phyloP scores from a whole-genome alignment of 139 green algal genomes.

The Coelastrella sp. region DNA sequence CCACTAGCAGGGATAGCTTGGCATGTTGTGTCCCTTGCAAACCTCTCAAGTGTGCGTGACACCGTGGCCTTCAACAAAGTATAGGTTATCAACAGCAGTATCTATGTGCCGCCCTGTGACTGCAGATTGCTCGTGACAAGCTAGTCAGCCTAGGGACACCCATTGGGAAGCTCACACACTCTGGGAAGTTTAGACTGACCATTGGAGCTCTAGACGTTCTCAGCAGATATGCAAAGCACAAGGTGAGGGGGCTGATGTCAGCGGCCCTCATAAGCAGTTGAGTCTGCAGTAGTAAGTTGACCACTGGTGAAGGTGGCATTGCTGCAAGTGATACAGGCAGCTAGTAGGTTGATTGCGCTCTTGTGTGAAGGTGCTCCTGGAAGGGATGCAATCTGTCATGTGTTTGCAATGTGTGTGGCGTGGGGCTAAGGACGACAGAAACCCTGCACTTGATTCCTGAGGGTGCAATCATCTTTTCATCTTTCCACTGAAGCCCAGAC shows the following conservation, averaged over 20 bases:
- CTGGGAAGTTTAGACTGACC: slow-evolving; percentile 95
- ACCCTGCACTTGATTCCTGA: slow-evolving; percentile 35
- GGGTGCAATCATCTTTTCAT: slow-evolving; percentile 63
- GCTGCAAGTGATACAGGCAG: not conserved
- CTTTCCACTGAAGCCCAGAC: slow-evolving; percentile 60
- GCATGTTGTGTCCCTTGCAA: too few relatives aligned
- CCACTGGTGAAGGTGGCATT: not conserved
- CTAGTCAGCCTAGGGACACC: slow-evolving; percentile 92
- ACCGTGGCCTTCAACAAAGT: too few relatives aligned
- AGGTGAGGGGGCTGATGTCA: slow-evolving; percentile 71
- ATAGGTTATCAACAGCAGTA: not conserved
- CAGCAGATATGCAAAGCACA: slow-evolving; percentile 94
- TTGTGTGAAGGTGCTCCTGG: too few relatives aligned
- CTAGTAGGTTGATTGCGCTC: too few relatives aligned
- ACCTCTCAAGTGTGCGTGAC: too few relatives aligned
- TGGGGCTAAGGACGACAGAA: slow-evolving; percentile 30
- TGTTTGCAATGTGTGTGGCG: too few relatives aligned
- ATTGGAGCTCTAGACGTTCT: slow-evolving; percentile 95
- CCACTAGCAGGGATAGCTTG: too few relatives aligned
- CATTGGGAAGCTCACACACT: slow-evolving; percentile 98
- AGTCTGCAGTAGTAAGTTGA: not conserved
- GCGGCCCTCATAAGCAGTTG: not conserved
- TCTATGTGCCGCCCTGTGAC: not conserved
- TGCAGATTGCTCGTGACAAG: slow-evolving; percentile 91
- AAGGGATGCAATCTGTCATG: too few relatives aligned